Percentiles rank a stretch among this genome's conserved stretches.
Conservation (phyloP, 345 rosid species). For the Populus ilicifolia region DNA sequence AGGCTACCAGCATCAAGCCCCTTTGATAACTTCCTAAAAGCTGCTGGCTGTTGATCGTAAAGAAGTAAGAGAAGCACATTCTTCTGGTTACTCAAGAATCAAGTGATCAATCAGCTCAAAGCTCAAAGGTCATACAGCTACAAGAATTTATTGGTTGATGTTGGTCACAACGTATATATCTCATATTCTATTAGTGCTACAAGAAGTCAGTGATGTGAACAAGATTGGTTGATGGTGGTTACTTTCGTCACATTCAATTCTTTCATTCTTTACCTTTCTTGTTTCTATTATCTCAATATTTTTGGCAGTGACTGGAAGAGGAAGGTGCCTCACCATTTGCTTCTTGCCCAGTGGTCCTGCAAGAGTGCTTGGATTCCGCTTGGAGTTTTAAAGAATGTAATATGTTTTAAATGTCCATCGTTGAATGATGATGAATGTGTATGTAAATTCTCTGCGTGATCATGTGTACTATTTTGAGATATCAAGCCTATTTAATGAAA, state of each 20-base stretch:
- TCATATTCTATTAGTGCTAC: neutral
- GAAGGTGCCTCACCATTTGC: neutral
- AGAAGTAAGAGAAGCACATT: neutral
- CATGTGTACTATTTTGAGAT: neutral
- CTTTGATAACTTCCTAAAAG: slow-evolving; percentile 65
- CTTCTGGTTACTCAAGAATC: neutral
- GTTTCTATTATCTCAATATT: neutral
- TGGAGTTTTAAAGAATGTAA: neutral
- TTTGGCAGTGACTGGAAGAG: neutral
- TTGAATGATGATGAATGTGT: neutral
- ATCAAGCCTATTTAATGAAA: neutral
- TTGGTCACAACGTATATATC: neutral
- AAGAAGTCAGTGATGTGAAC: neutral
- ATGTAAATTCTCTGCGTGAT: neutral
- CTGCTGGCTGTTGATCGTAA: slow-evolving; percentile 63
- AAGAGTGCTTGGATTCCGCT: neutral
- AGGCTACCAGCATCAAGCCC: slow-evolving; percentile 63
- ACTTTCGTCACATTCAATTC: neutral
- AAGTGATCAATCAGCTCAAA: neutral
- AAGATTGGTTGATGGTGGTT: neutral
- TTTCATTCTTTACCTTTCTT: slow-evolving; percentile 10
- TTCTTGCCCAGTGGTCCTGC: neutral
- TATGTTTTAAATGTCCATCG: neutral
- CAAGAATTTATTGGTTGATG: neutral
- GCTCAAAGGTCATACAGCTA: neutral